A percentile compares a stretch with the other conserved stretches of the same genome.
These are phyloP conservation scores for Dictyostelium capitatum DNA, from an alignment of 78 protist species.

Conservation along the genomic window DNA sequence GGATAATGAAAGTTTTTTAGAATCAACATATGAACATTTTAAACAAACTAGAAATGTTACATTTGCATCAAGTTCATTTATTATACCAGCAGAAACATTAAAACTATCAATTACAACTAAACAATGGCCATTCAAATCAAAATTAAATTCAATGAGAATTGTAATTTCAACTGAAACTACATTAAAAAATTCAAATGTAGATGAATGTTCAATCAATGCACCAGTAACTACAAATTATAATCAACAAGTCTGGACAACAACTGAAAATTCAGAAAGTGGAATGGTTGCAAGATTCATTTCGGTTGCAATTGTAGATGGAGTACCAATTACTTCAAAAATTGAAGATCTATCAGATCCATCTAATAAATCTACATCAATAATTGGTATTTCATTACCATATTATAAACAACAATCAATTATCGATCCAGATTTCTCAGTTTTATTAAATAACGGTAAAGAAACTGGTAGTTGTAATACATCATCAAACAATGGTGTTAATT, in stretches of 20 bases:
- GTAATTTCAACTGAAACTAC: neutral
- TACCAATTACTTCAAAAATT: neutral
- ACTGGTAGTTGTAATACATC: neutral
- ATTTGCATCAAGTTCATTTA: neutral
- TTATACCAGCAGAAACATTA: neutral
- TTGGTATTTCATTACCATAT: neutral
- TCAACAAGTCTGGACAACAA: neutral
- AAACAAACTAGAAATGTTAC: neutral
- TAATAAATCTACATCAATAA: neutral
- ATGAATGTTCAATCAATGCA: neutral
- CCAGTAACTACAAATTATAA: neutral
- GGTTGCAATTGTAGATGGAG: neutral
- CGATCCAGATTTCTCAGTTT: neutral
- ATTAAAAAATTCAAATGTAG: too few species aligned
- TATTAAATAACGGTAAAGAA: neutral
- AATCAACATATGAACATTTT: neutral
- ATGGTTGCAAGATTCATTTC: conserved; percentile 5
- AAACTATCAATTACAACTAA: neutral
- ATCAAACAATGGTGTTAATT: neutral
- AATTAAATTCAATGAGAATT: neutral
- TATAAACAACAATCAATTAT: neutral
- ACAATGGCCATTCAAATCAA: neutral
- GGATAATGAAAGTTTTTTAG: neutral
- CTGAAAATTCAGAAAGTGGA: neutral
- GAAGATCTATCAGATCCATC: neutral